Evolutionary conservation across 2,329 filamentous ascomycete species (phyloP).

Genomic region (Drechslerella coelobrocha): DNA sequence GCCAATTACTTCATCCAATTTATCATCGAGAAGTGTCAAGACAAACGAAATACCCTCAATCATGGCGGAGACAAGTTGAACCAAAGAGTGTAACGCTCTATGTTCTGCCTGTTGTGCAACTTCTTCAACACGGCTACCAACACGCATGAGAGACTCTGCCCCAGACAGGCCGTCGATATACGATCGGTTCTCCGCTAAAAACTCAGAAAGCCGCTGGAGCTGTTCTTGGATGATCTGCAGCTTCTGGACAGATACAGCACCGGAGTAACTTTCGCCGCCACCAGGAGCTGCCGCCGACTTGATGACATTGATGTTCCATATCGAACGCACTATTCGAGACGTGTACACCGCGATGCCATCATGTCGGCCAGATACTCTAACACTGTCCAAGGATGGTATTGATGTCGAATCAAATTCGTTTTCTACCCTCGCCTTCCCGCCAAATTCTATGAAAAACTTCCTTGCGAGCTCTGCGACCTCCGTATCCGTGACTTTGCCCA

Average conservation of each 20-base stretch:
- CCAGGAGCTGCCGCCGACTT: slow-evolving; percentile 63
- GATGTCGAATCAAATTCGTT: slow-evolving; percentile 64
- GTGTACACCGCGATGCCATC: slow-evolving; percentile 88
- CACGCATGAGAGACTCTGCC: slow-evolving; percentile 79
- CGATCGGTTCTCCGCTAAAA: slow-evolving; percentile 83
- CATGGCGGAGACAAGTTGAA: slow-evolving; percentile 85
- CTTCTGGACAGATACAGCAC: slow-evolving; percentile 72
- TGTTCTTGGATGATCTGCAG: slow-evolving; percentile 79
- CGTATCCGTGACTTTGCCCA: slow-evolving; percentile 82
- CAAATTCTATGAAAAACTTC: slow-evolving; percentile 88
- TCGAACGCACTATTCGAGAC: slow-evolving; percentile 80
- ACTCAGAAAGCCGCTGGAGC: slow-evolving; percentile 77
- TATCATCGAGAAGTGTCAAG: slow-evolving; percentile 90
- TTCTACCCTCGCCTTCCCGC: slow-evolving; percentile 79
- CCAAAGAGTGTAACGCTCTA: slow-evolving; percentile 83
- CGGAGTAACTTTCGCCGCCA: slow-evolving; percentile 69
- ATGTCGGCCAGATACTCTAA: slow-evolving; percentile 85
- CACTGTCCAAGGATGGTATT: slow-evolving; percentile 68
- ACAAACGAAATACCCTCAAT: slow-evolving; percentile 97
- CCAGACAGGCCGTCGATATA: slow-evolving; percentile 95
- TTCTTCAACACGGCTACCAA: slow-evolving; percentile 84
- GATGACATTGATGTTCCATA: slow-evolving; percentile 83
- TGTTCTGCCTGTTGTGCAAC: slow-evolving; percentile 92
- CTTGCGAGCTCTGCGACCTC: slow-evolving; percentile 84
- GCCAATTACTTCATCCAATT: slow-evolving; percentile 83